A percentile compares a stretch with the other conserved stretches of the same genome.
Evolutionary conservation across 2,329 filamentous ascomycete genomes (phyloP).

Genomic region (Pseudogymnoascus sp.): DNA sequence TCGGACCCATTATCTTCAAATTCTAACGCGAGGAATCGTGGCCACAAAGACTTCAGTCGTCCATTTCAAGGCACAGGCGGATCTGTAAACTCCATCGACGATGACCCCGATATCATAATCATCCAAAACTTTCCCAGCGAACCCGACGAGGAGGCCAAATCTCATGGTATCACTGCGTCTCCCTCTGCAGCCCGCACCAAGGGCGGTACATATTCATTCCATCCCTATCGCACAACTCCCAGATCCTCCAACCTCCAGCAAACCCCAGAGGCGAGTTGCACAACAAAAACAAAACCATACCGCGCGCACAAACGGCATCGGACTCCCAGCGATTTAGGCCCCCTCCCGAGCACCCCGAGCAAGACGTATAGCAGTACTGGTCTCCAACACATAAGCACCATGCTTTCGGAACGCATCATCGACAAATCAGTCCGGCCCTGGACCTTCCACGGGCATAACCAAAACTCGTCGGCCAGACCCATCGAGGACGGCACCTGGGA

Average conservation of each 20-base stretch:
- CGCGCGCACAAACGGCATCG: neutral
- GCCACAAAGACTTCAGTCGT: neutral
- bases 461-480: slow-evolving; percentile 8
- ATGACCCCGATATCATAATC: neutral
- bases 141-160: neutral
- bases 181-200: neutral
- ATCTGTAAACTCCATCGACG: neutral
- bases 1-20: neutral
- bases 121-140: slow-evolving; percentile 2
- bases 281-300: neutral
- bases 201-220: neutral
- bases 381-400: slow-evolving; percentile 11
- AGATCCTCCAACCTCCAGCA: neutral
- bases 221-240: neutral
- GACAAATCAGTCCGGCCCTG: neutral
- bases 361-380: slow-evolving; percentile 1
- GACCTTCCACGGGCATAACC: neutral
- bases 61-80: neutral
- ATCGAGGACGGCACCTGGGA: slow-evolving; percentile 18
- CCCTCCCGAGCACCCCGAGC: slow-evolving; percentile 11
- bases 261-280: neutral
- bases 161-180: neutral
- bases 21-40: neutral
- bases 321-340: neutral
- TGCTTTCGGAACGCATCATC: neutral